Conservation (phyloP, 2,329 filamentous ascomycete genomes). For the Sporothrix pallida region DNA sequence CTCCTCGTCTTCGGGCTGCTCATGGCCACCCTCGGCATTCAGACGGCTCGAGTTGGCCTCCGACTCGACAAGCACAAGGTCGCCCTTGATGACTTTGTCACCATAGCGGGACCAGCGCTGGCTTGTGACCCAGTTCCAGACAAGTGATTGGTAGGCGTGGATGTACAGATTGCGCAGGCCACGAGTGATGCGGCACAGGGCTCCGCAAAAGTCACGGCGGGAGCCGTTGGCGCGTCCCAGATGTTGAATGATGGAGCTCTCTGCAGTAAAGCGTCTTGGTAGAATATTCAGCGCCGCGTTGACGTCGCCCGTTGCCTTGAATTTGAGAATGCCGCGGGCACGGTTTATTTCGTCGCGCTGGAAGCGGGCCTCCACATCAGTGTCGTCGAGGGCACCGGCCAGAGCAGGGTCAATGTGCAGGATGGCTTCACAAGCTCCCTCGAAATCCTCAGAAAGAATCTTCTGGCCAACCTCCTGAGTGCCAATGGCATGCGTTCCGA, state of each 20-base stretch:
- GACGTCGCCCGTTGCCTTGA: conserved; percentile 65
- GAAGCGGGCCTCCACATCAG: conserved; percentile 52
- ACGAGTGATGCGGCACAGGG: conserved; percentile 78
- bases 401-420: conserved; percentile 72
- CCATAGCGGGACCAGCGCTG: conserved; percentile 81
- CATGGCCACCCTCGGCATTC: conserved; percentile 55
- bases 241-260: conserved; percentile 78
- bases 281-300: conserved; percentile 69
- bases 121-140: conserved; percentile 89
- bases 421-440: conserved; percentile 78
- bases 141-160: conserved; percentile 91
- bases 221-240: conserved; percentile 61
- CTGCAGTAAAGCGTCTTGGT: conserved; percentile 81
- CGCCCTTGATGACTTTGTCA: conserved; percentile 76
- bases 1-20: conserved; percentile 67
- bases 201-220: conserved; percentile 76
- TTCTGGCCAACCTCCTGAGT: conserved; percentile 85
- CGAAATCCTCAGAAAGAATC: conserved; percentile 80
- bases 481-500: conserved; percentile 84
- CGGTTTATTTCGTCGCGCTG: conserved; percentile 79
- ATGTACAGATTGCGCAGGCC: conserved; percentile 92
- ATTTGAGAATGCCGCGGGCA: conserved; percentile 77
- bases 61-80: conserved; percentile 70
- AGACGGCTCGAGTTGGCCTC: conserved; percentile 44
- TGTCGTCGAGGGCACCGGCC: conserved; percentile 47